These are phyloP conservation scores for Halenospora varia DNA, from an alignment of 495 filamentous ascomycete species.

Conservation along the genomic window DNA sequence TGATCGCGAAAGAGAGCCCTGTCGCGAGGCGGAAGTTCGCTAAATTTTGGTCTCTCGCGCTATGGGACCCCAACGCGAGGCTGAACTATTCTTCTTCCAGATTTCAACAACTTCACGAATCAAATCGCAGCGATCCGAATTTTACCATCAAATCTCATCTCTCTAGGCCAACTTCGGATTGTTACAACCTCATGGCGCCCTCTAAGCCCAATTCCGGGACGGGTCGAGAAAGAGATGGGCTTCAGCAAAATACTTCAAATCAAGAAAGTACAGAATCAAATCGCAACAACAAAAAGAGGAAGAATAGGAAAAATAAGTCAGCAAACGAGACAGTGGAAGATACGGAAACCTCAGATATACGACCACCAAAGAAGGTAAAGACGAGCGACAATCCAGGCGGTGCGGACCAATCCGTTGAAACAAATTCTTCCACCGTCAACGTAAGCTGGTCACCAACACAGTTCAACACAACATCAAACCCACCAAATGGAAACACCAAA, in stretches of 20 bases:
- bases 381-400: background rate
- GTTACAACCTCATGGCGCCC: background rate
- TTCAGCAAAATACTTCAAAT: background rate
- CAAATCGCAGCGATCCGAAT: background rate
- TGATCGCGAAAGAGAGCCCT: no score
- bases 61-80: background rate
- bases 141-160: background rate
- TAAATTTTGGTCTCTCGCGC: background rate
- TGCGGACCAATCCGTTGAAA: background rate
- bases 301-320: background rate
- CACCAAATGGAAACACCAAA: background rate
- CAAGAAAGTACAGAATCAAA: background rate
- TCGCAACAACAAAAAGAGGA: slow-evolving; percentile 1
- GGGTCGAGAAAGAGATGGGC: background rate
- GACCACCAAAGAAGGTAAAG: background rate
- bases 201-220: slow-evolving; percentile 10
- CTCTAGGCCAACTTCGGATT: background rate
- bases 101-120: background rate
- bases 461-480: background rate
- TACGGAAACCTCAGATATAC: background rate
- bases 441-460: background rate
- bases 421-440: background rate
- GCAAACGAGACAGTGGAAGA: background rate
- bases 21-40: background rate
- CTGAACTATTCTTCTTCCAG: background rate